Evolutionary conservation across 441 rosid genomes (phyloP).

Genomic region (Adansonia grandidieri): DNA sequence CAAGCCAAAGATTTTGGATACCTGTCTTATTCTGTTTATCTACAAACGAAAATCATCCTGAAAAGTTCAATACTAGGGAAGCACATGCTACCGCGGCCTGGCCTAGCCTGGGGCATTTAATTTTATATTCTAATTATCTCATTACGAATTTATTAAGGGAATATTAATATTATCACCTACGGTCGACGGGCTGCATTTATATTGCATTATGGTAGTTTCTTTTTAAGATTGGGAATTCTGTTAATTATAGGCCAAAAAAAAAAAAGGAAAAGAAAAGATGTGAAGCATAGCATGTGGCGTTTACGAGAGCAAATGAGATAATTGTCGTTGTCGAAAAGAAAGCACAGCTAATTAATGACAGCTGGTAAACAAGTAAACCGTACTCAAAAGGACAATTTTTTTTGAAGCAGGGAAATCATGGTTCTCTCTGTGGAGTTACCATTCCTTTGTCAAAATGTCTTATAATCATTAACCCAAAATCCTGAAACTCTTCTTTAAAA

Average conservation of each 20-base stretch:
- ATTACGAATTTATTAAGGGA: neutral
- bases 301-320: neutral
- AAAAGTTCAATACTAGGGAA: neutral
- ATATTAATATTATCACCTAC: slow-evolving; percentile 15
- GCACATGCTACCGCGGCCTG: slow-evolving; percentile 11
- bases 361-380: slow-evolving; percentile 6
- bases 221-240: neutral
- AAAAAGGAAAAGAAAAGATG: neutral
- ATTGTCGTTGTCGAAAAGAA: neutral
- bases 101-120: neutral
- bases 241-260: neutral
- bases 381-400: neutral
- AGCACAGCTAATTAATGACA: too few species aligned
- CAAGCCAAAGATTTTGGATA: slow-evolving; percentile 22
- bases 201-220: neutral
- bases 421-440: neutral
- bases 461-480: neutral
- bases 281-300: neutral
- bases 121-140: neutral
- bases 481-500: neutral
- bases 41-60: neutral
- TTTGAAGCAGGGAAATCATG: neutral
- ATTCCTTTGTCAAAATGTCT: neutral
- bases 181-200: neutral
- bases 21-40: neutral